Evolutionary conservation across 306 rosid genomes (phyloP).

Genomic region (Castanea mollissima): DNA sequence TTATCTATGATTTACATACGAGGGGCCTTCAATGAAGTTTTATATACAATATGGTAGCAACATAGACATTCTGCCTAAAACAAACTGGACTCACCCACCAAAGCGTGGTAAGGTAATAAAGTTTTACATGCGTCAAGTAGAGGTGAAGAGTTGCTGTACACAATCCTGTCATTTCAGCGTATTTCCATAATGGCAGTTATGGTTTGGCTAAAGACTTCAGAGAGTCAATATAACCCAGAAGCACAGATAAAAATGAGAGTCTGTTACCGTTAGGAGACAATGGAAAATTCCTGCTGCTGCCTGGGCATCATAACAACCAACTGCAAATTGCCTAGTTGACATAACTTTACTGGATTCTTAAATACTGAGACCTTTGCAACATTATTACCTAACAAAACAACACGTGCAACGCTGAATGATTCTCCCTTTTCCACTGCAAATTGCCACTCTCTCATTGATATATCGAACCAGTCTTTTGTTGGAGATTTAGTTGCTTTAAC

Average conservation of each 20-base stretch:
- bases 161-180: not conserved
- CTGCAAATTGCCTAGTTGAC: constrained; percentile 60
- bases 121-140: not conserved
- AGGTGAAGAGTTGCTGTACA: not conserved
- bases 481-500: constrained; percentile 80
- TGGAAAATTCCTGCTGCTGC: constrained; percentile 38
- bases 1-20: too few species aligned
- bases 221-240: not conserved
- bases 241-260: not conserved
- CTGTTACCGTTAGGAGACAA: constrained; percentile 43
- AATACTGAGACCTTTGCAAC: constrained; percentile 51
- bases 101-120: too few species aligned
- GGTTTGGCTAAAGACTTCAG: not conserved
- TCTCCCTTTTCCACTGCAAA: constrained; percentile 67
- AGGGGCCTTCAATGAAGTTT: too few species aligned
- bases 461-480: constrained; percentile 81
- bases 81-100: too few species aligned
- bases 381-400: constrained; percentile 44
- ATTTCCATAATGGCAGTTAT: not conserved
- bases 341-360: constrained; percentile 66
- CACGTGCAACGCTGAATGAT: constrained; percentile 75
- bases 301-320: constrained; percentile 67
- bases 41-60: too few species aligned
- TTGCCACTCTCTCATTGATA: constrained; percentile 76
- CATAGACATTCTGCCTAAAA: too few species aligned